Conservation (phyloP, 768 basidiomycete species). For the Phanerochaete carnosa region DNA sequence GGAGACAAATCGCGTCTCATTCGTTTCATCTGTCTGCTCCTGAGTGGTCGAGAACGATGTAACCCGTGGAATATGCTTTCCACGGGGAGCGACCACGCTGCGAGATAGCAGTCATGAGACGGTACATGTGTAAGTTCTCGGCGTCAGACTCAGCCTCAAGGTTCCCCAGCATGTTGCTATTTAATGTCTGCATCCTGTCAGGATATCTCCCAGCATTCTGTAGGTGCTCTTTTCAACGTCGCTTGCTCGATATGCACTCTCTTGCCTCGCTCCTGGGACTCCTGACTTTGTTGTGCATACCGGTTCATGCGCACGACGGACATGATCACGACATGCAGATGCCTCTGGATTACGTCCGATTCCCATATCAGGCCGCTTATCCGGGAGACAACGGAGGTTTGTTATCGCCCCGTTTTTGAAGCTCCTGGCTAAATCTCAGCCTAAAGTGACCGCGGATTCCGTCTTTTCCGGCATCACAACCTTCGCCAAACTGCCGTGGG, state of each 20-base stretch:
- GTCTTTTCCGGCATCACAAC: slow-evolving; percentile 81
- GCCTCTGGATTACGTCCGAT: slow-evolving; percentile 65
- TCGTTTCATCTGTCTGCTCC: background rate
- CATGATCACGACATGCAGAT: slow-evolving; percentile 50
- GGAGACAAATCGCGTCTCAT: background rate
- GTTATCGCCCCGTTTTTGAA: background rate
- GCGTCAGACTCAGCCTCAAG: slow-evolving; percentile 6
- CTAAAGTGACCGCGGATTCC: slow-evolving; percentile 68
- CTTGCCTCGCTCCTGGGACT: background rate
- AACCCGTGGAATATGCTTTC: background rate
- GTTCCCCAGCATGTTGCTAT: background rate
- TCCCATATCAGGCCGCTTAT: slow-evolving; percentile 59
- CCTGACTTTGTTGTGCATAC: slow-evolving; percentile 22
- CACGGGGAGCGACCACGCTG: slow-evolving; percentile 2
- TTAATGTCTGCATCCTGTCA: background rate
- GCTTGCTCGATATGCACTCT: slow-evolving; percentile 16
- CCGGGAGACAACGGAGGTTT: slow-evolving; percentile 58
- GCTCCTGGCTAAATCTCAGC: background rate
- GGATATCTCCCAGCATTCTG: background rate
- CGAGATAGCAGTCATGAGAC: slow-evolving; percentile 16
- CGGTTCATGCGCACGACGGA: slow-evolving; percentile 29
- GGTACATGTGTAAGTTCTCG: slow-evolving; percentile 7
- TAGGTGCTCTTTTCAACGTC: background rate
- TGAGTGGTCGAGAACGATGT: background rate
- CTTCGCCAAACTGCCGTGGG: slow-evolving; percentile 86